Conservation (phyloP, 1,284 basidiomycete species). For the Sanghuangporus sanghuang region DNA sequence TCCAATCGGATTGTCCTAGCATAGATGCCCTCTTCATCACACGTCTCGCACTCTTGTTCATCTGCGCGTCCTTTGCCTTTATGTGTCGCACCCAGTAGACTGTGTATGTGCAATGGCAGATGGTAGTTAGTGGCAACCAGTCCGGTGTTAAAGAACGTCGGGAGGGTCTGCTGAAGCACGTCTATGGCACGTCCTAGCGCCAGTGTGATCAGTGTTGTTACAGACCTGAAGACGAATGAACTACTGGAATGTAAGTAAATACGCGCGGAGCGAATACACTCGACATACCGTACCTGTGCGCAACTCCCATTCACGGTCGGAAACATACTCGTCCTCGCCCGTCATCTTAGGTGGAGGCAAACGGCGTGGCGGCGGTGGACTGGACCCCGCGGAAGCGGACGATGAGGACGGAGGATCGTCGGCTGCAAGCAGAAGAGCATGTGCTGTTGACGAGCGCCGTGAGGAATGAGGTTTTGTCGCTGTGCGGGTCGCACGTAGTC, state of each 20-base stretch:
- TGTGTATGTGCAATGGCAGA: conserved; percentile 12
- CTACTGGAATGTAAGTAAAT: background rate
- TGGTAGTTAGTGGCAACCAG: conserved; percentile 42
- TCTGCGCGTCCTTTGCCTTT: conserved; percentile 1
- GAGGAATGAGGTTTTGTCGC: background rate
- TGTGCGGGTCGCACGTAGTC: background rate
- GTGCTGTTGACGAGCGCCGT: background rate
- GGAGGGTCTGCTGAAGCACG: conserved; percentile 62
- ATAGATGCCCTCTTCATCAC: conserved; percentile 39
- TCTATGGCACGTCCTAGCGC: conserved; percentile 61
- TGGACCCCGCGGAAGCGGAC: background rate
- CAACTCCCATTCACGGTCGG: conserved; percentile 32
- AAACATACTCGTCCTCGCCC: conserved; percentile 23
- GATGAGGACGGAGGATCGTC: background rate
- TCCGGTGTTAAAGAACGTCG: conserved; percentile 65
- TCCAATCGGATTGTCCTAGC: conserved; percentile 46
- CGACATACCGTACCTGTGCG: conserved; percentile 25
- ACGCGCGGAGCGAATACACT: background rate
- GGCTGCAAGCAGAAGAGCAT: background rate
- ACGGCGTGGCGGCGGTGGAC: background rate
- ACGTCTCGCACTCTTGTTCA: conserved; percentile 7
- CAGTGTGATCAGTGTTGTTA: background rate
- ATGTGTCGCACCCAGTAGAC: conserved; percentile 31
- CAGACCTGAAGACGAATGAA: background rate
- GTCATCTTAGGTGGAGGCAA: conserved; percentile 1